These are phyloP conservation scores for Coemansia sp. DNA, from an alignment of 192 early-diverging fungal genomes.

Conservation along the genomic window DNA sequence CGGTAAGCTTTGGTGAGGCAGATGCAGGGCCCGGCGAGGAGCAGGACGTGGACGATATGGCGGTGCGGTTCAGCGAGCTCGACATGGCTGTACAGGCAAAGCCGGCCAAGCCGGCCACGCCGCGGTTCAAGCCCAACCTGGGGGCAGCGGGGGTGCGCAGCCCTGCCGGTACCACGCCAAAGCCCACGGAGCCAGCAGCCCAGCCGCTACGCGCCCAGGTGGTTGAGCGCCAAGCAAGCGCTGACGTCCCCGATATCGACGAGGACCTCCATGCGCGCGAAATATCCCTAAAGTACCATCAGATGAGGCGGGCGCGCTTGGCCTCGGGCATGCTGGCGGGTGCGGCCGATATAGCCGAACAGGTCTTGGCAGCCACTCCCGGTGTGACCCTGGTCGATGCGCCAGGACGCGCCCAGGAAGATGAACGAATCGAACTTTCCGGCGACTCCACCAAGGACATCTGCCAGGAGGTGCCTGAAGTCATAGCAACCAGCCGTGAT, in stretches of 20 bases:
- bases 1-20: conserved; percentile 22
- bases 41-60: no score
- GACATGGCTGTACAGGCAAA: no score
- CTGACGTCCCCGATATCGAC: no score
- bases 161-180: background rate
- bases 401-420: background rate
- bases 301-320: conserved; percentile 26
- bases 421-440: conserved; percentile 12
- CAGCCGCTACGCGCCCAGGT: conserved; percentile 30
- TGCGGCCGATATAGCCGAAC: conserved; percentile 33
- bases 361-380: conserved; percentile 13
- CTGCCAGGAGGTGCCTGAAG: conserved; percentile 14
- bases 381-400: conserved; percentile 23
- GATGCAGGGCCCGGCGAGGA: no score
- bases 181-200: background rate
- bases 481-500: conserved; percentile 2
- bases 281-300: conserved; percentile 42
- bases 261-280: conserved; percentile 44
- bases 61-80: no score
- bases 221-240: conserved; percentile 19
- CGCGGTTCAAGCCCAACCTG: conserved; percentile 28
- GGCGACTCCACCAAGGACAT: background rate
- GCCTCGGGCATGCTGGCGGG: conserved; percentile 29
- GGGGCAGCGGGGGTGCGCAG: conserved; percentile 9
- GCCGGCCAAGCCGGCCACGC: no score